A percentile compares a stretch with the other conserved stretches of the same genome.
Evolutionary conservation across 306 rosid genomes (phyloP).

Genomic region (Myrica gale): DNA sequence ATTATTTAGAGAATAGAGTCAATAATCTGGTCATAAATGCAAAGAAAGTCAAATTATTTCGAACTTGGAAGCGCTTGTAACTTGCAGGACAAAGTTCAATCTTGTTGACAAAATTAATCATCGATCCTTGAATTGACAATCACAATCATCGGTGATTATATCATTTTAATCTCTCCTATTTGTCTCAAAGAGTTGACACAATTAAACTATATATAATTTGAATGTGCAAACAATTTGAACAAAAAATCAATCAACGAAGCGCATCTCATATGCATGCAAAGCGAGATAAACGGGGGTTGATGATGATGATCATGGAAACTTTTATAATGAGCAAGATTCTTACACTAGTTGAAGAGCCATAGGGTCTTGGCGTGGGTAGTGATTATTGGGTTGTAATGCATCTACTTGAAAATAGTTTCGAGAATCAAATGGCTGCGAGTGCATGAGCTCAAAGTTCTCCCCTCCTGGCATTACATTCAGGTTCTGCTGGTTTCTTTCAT

Average conservation of each 20-base stretch:
- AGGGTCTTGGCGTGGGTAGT: conserved; percentile 70
- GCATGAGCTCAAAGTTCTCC: conserved; percentile 56
- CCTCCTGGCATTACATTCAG: conserved; percentile 46
- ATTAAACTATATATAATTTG: not conserved
- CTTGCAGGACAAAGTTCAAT: not conserved
- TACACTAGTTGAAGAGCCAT: conserved; percentile 81
- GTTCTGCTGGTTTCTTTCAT: conserved; percentile 64
- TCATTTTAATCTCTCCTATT: not conserved
- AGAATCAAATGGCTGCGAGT: conserved; percentile 57
- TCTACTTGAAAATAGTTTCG: conserved; percentile 78
- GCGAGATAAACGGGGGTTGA: not conserved
- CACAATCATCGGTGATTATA: not conserved
- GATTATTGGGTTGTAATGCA: conserved; percentile 66
- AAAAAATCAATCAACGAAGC: not conserved
- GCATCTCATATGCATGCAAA: not conserved
- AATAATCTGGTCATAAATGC: too few relatives aligned
- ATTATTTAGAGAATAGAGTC: too few relatives aligned
- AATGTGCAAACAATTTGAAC: not conserved
- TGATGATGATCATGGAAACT: not conserved
- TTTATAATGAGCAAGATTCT: conserved; percentile 15
- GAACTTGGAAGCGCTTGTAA: not conserved
- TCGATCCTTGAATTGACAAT: not conserved
- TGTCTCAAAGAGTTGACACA: not conserved
- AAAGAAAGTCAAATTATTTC: too few relatives aligned
- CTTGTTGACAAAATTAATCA: not conserved